phyloP scores from a whole-genome alignment of 805 yeast species.

The Schwanniomyces polymorphus region DNA sequence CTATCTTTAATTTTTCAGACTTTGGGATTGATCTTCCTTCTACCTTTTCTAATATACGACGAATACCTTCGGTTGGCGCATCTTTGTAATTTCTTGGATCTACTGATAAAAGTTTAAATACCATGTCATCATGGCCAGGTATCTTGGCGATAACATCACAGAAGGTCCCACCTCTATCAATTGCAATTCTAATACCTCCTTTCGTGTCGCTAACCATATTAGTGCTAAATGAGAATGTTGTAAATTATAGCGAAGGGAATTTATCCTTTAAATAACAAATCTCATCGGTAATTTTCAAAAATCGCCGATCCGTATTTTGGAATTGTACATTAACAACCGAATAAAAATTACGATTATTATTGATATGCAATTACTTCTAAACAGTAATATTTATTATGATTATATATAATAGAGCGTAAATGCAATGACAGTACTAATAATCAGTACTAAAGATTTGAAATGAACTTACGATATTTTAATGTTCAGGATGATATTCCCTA shows the following conservation, averaged over 20 bases:
- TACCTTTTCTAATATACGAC: constrained; percentile 68
- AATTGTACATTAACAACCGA: no score
- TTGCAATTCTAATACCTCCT: constrained; percentile 15
- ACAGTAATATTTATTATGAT: no score
- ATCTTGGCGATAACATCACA: constrained; percentile 40
- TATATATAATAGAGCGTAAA: background rate
- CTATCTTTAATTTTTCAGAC: constrained; percentile 41
- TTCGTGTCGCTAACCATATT: background rate
- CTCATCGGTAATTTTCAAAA: no score
- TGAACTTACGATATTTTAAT: background rate
- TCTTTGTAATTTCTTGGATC: constrained; percentile 86
- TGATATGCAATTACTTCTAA: no score
- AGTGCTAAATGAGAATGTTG: background rate
- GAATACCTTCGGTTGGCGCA: constrained; percentile 91
- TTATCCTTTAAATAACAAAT: background rate
- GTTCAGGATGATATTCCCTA: constrained; percentile 17
- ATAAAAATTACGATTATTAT: no score
- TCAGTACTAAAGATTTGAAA: background rate
- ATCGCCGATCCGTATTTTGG: no score
- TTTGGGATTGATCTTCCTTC: constrained; percentile 45
- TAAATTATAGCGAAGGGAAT: background rate
- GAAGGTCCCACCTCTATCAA: constrained; percentile 28
- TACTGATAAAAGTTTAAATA: constrained; percentile 74
- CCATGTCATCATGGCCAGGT: constrained; percentile 52
- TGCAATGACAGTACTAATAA: background rate